These are phyloP conservation scores for Chondrus crispus DNA, from an alignment of 23 red algal genomes.

Conservation along the genomic window DNA sequence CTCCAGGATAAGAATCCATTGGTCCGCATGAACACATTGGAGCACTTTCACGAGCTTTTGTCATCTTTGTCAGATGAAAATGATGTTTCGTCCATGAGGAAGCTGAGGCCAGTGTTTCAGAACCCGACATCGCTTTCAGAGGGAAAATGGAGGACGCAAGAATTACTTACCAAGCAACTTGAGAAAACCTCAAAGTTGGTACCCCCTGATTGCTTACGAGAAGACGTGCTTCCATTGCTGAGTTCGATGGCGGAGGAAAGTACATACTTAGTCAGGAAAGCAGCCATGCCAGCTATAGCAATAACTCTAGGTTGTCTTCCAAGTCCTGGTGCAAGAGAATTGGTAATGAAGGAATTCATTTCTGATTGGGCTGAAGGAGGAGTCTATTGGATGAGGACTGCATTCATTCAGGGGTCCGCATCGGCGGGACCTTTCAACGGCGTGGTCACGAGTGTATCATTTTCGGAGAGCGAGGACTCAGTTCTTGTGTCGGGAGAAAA, in stretches of 20 bases:
- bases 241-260: constrained; percentile 30
- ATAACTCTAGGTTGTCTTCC: neutral
- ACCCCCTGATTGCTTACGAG: neutral
- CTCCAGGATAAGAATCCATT: constrained; percentile 51
- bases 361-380: constrained; percentile 4
- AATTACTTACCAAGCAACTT: constrained; percentile 33
- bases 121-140: neutral
- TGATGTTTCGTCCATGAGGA: neutral
- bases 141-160: constrained; percentile 43
- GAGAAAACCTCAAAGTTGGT: neutral
- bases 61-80: neutral
- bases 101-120: constrained; percentile 2
- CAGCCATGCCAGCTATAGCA: constrained; percentile 6
- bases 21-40: constrained; percentile 39
- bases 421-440: neutral
- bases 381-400: constrained; percentile 12
- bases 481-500: neutral
- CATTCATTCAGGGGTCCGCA: constrained; percentile 47
- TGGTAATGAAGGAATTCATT: neutral
- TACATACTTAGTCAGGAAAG: constrained; percentile 28
- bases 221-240: constrained; percentile 10
- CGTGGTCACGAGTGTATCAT: neutral
- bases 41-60: constrained; percentile 22
- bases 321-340: neutral
- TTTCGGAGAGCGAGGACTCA: neutral